These are phyloP conservation scores for Rhododendron vialii DNA, from an alignment of 148 eudicot genomes.

Conservation along the genomic window DNA sequence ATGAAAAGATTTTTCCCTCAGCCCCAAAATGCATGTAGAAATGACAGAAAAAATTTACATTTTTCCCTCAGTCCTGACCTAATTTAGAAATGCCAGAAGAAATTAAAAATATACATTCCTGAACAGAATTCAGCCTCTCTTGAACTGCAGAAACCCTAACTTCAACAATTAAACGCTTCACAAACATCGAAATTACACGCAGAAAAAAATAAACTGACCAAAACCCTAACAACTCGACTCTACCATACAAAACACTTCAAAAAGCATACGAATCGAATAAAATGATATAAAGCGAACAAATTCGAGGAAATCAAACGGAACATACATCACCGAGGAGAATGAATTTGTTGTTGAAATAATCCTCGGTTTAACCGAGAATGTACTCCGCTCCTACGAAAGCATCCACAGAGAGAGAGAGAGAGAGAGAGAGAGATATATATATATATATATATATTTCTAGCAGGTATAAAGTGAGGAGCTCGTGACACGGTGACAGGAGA, in stretches of 20 bases:
- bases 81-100: not conserved
- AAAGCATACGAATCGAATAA: not conserved
- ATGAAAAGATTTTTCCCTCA: not conserved
- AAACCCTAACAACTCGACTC: not conserved
- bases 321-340: not conserved
- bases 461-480: not conserved
- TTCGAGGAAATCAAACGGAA: not conserved
- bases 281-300: not conserved
- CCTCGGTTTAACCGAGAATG: not conserved
- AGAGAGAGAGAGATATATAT: too few relatives aligned
- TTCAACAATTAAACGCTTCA: not conserved
- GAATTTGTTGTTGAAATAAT: not conserved
- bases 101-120: not conserved
- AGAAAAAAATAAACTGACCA: not conserved
- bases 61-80: not conserved
- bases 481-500: not conserved
- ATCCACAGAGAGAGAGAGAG: not conserved
- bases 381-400: not conserved
- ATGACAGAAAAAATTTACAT: not conserved
- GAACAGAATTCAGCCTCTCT: too few relatives aligned
- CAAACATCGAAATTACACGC: not conserved
- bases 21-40: not conserved
- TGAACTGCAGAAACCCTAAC: constrained; percentile 5
- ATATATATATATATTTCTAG: too few relatives aligned
- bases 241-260: not conserved